Evolutionary conservation across 129 eudicot species (phyloP).

Genomic region (Saposhnikovia divaricata): DNA sequence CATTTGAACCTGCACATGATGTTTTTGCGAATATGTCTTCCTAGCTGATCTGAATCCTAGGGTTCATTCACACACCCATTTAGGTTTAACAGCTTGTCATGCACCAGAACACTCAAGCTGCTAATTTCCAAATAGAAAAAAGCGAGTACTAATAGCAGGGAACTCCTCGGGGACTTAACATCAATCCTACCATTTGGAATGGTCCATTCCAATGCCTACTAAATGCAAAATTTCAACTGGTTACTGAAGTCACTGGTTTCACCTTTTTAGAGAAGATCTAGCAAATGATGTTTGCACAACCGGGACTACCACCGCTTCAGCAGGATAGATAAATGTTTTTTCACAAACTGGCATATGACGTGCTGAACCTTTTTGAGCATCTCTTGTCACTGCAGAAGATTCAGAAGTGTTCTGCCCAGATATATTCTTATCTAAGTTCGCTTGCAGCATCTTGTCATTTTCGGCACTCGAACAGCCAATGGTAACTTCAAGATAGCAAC

Average conservation of each 20-base stretch:
- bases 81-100: background rate
- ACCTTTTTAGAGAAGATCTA: slow-evolving; percentile 82
- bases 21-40: background rate
- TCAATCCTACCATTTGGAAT: no score
- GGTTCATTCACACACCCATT: background rate
- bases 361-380: slow-evolving; percentile 24
- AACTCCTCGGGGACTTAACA: background rate
- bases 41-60: background rate
- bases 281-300: slow-evolving; percentile 83
- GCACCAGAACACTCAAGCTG: background rate
- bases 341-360: slow-evolving; percentile 34
- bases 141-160: background rate
- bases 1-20: background rate
- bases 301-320: slow-evolving; percentile 91
- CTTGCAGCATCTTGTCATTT: slow-evolving; percentile 36
- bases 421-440: slow-evolving; percentile 23
- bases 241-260: background rate
- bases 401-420: slow-evolving; percentile 36
- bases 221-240: background rate
- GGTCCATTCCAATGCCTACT: background rate
- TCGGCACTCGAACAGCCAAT: slow-evolving; percentile 50
- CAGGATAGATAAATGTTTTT: slow-evolving; percentile 77
- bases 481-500: slow-evolving; percentile 80
- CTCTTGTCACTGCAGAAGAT: slow-evolving; percentile 29
- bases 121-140: background rate